Conservation (phyloP, 441 rosid species). For the Jatropha podagrica region DNA sequence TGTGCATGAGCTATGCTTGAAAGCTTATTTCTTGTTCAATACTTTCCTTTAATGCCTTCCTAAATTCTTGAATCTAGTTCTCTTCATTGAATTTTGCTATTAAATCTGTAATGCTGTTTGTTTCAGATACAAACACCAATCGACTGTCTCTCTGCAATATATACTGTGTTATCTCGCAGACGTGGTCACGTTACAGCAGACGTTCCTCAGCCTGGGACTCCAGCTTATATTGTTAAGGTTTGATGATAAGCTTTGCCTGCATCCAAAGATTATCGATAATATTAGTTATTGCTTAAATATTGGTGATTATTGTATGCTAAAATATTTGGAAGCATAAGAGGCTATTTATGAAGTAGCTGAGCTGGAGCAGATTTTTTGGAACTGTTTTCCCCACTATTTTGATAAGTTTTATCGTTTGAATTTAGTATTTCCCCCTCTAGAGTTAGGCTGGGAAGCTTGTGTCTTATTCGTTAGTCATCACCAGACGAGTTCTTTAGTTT, state of each 20-base stretch:
- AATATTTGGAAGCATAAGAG: conserved; percentile 4
- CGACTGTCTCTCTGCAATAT: conserved; percentile 92
- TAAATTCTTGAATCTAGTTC: background rate
- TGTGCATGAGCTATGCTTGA: conserved; percentile 1
- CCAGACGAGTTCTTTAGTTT: too few relatives aligned
- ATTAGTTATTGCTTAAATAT: background rate
- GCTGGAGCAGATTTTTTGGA: background rate
- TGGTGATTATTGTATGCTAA: conserved; percentile 1
- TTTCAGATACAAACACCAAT: conserved; percentile 96
- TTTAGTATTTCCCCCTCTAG: background rate
- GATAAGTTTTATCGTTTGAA: background rate
- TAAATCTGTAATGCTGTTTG: conserved; percentile 13
- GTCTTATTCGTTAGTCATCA: background rate
- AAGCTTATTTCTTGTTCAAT: background rate
- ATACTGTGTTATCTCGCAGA: conserved; percentile 91
- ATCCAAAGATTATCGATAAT: background rate
- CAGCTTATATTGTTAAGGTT: conserved; percentile 93
- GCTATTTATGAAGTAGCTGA: background rate
- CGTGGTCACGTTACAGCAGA: conserved; percentile 99
- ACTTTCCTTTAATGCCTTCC: background rate
- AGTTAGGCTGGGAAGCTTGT: background rate
- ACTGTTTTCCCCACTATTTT: background rate
- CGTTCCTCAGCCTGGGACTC: conserved; percentile 98
- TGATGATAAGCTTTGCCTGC: conserved; percentile 19
- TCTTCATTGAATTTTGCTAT: conserved; percentile 9